Percentiles rank a stretch among this genome's conserved stretches.
Conservation (phyloP, 495 filamentous ascomycete genomes). For the Xylaria bambusicola region DNA sequence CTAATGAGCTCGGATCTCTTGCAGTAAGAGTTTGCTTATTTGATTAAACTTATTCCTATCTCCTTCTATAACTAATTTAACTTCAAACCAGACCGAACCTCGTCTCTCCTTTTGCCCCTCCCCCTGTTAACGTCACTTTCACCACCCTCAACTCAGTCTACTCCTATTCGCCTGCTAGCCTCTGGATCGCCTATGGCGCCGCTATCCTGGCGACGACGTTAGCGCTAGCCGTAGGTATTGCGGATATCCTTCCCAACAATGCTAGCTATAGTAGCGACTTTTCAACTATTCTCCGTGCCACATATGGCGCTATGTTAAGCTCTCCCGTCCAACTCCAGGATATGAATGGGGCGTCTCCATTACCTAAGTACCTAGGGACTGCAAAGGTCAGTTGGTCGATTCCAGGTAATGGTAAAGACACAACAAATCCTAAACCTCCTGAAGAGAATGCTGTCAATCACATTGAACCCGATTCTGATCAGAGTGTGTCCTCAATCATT, state of each 20-base stretch:
- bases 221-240: not conserved
- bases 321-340: not conserved
- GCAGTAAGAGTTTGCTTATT: too few species aligned
- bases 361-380: not conserved
- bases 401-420: not conserved
- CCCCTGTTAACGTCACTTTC: not conserved
- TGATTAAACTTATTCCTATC: too few species aligned
- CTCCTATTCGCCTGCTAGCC: not conserved
- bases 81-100: not conserved
- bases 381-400: not conserved
- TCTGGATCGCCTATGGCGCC: conserved; percentile 1
- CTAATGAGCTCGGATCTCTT: not conserved
- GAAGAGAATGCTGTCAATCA: not conserved
- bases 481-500: not conserved
- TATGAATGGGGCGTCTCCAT: not conserved
- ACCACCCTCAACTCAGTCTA: not conserved
- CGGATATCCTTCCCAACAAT: not conserved
- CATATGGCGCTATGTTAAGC: not conserved
- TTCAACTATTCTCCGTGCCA: not conserved
- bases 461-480: not conserved
- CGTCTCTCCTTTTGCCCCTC: not conserved
- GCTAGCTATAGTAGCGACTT: not conserved
- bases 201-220: not conserved
- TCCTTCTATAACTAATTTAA: not conserved
- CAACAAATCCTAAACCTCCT: not conserved